Evolutionary conservation across 164 flowering plant genomes (phyloP).

Genomic region (Macadamia integrifolia): DNA sequence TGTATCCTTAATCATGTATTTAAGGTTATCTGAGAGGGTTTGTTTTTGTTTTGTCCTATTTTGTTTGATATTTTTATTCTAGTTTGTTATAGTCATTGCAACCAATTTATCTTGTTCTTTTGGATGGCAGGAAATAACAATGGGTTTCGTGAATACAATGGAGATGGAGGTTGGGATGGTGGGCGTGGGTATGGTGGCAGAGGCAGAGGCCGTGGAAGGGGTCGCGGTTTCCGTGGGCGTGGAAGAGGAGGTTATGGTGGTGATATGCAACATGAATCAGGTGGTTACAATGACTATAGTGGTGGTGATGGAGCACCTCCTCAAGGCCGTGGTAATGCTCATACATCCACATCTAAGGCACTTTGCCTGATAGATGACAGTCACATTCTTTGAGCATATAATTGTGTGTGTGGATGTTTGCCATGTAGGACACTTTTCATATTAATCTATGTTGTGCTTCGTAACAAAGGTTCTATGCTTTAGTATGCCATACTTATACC

Average conservation of each 20-base stretch:
- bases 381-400: no score
- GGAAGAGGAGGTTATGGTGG: conserved; percentile 46
- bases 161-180: conserved; percentile 37
- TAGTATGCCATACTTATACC: no score
- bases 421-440: no score
- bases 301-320: conserved; percentile 27
- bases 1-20: background rate
- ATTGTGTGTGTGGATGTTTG: no score
- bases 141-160: conserved; percentile 32
- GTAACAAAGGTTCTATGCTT: no score
- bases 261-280: conserved; percentile 29
- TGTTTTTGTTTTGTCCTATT: background rate
- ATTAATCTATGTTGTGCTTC: no score
- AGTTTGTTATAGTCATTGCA: background rate
- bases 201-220: conserved; percentile 44
- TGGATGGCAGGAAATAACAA: conserved; percentile 18
- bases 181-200: conserved; percentile 41
- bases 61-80: background rate
- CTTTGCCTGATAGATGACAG: background rate
- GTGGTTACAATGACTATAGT: conserved; percentile 38
- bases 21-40: no score
- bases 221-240: conserved; percentile 36
- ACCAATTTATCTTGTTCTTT: conserved; percentile 2
- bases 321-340: conserved; percentile 37
- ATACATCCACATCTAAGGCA: background rate